Evolutionary conservation across 1,284 basidiomycete genomes (phyloP).

Genomic region (Pseudozyma sp.): DNA sequence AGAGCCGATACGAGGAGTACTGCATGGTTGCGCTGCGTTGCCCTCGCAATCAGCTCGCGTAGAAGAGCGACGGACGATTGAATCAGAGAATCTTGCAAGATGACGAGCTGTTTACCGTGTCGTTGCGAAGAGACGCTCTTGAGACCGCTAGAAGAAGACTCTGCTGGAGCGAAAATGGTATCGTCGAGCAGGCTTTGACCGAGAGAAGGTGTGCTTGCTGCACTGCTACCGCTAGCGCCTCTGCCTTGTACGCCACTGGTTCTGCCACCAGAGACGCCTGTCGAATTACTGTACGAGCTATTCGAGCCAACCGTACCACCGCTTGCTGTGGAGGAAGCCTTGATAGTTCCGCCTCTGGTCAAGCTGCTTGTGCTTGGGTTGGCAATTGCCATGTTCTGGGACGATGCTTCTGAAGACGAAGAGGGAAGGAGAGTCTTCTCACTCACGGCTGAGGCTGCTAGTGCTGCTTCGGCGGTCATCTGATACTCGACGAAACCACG

Average conservation of each 20-base stretch:
- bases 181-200: conserved; percentile 41
- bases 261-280: neutral
- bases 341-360: conserved; percentile 21
- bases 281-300: neutral
- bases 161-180: conserved; percentile 26
- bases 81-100: conserved; percentile 55
- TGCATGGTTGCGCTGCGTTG: conserved; percentile 19
- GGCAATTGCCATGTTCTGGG: neutral
- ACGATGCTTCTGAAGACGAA: neutral
- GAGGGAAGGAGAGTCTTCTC: conserved; percentile 19
- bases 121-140: conserved; percentile 36
- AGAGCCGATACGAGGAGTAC: conserved; percentile 33
- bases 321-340: conserved; percentile 12
- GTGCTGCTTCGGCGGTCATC: conserved; percentile 14
- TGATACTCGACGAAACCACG: conserved; percentile 49
- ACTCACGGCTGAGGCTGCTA: conserved; percentile 16
- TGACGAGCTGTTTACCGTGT: conserved; percentile 53
- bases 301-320: neutral
- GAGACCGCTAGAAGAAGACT: conserved; percentile 18
- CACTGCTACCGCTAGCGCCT: neutral
- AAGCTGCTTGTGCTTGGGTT: neutral
- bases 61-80: conserved; percentile 46
- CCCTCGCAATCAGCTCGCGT: conserved; percentile 47
- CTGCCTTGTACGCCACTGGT: conserved; percentile 2
- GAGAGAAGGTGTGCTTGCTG: conserved; percentile 45